Conservation (phyloP, 2,329 filamentous ascomycete genomes). For the Fusarium multiceps region DNA sequence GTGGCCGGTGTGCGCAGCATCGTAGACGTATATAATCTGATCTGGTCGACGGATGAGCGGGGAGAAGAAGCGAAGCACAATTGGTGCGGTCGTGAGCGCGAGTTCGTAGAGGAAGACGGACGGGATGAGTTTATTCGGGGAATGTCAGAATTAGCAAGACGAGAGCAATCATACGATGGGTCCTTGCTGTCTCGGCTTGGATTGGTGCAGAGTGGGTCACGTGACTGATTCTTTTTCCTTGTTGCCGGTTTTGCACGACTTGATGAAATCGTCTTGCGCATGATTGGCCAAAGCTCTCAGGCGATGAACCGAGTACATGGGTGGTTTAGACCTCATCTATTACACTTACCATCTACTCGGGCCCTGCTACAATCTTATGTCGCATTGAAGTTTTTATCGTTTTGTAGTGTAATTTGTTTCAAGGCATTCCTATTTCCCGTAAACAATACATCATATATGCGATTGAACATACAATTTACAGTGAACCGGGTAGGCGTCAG, state of each 20-base stretch:
- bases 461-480: not conserved
- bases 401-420: not conserved
- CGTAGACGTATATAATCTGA: slow-evolving; percentile 45
- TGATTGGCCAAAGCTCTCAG: slow-evolving; percentile 27
- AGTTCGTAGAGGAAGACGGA: slow-evolving; percentile 38
- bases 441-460: not conserved
- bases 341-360: not conserved
- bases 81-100: slow-evolving; percentile 50
- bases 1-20: slow-evolving; percentile 68
- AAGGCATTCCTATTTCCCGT: not conserved
- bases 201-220: slow-evolving; percentile 20
- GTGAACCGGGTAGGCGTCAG: not conserved
- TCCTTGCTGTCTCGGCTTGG: slow-evolving; percentile 22
- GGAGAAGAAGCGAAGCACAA: slow-evolving; percentile 44
- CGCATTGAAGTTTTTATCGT: not conserved
- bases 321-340: not conserved
- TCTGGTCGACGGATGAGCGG: slow-evolving; percentile 21
- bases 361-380: not conserved
- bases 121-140: slow-evolving; percentile 43
- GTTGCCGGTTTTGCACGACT: slow-evolving; percentile 34
- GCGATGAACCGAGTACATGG: not conserved
- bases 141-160: slow-evolving; percentile 35
- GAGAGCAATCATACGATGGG: slow-evolving; percentile 49
- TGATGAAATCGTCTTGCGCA: slow-evolving; percentile 26
- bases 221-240: slow-evolving; percentile 15